Evolutionary conservation across 2,329 filamentous ascomycete genomes (phyloP).

Genomic region (Macrophomina tecta): DNA sequence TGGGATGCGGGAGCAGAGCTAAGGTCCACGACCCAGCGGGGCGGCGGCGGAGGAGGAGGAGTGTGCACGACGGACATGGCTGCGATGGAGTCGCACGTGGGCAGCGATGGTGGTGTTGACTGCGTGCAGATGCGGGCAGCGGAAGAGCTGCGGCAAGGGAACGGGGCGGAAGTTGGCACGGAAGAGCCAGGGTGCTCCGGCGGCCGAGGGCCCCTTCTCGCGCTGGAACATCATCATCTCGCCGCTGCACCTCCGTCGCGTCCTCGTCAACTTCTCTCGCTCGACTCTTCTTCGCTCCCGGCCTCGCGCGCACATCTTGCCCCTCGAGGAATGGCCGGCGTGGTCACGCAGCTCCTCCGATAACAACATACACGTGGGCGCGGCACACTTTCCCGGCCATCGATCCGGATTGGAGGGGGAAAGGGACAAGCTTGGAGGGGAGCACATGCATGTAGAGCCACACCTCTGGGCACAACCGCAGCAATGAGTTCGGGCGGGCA

Average conservation of each 20-base stretch:
- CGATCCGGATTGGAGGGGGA: constrained; percentile 27
- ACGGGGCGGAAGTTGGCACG: constrained; percentile 20
- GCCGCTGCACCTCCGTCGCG: background rate
- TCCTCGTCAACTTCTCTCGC: constrained; percentile 4
- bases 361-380: constrained; percentile 22
- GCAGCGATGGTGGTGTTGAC: background rate
- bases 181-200: constrained; percentile 5
- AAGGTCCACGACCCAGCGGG: constrained; percentile 84
- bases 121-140: constrained; percentile 3
- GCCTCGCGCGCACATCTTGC: background rate
- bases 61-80: constrained; percentile 32
- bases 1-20: constrained; percentile 71
- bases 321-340: constrained; percentile 23
- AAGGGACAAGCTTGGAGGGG: constrained; percentile 28
- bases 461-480: constrained; percentile 33
- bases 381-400: constrained; percentile 11
- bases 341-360: constrained; percentile 23
- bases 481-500: constrained; percentile 74
- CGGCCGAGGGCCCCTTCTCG: constrained; percentile 23
- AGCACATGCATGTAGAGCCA: constrained; percentile 28
- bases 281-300: constrained; percentile 2
- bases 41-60: constrained; percentile 55
- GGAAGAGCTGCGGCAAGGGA: constrained; percentile 18
- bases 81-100: constrained; percentile 5
- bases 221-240: constrained; percentile 25